A percentile compares a stretch with the other conserved stretches of the same genome.
phyloP scores from a whole-genome alignment of 306 rosid genomes.

The Vigna reflexopilosa region DNA sequence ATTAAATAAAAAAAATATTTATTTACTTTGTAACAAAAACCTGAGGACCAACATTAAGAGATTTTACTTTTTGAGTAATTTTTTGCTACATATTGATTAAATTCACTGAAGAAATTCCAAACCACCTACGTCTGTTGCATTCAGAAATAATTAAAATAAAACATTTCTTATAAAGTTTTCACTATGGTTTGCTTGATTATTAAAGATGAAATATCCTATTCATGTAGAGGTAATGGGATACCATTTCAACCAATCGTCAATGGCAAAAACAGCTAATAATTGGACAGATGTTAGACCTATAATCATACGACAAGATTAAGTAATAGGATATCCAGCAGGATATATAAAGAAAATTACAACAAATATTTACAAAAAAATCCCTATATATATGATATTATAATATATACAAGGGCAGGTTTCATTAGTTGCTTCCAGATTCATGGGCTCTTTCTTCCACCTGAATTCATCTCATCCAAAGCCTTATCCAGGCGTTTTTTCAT shows the following conservation, averaged over 20 bases:
- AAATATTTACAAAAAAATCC: constrained; percentile 43
- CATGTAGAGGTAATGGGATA: constrained; percentile 19
- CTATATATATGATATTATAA: constrained; percentile 14
- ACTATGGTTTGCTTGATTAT: background rate
- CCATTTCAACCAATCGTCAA: constrained; percentile 7
- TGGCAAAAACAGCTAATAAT: constrained; percentile 18
- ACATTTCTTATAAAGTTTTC: background rate
- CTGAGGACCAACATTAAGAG: no score
- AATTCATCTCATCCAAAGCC: constrained; percentile 15
- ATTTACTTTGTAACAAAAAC: no score
- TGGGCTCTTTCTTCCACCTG: constrained; percentile 36
- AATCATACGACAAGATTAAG: constrained; percentile 9
- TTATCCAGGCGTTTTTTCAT: constrained; percentile 11
- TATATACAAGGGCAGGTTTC: constrained; percentile 39
- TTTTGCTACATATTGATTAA: background rate
- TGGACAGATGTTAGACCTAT: constrained; percentile 6
- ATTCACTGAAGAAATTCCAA: background rate
- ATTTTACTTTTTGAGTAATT: no score
- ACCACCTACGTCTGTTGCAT: background rate
- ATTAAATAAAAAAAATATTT: no score
- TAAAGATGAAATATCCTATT: constrained; percentile 17
- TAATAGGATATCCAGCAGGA: background rate
- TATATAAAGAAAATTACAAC: constrained; percentile 33
- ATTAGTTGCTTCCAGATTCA: constrained; percentile 37
- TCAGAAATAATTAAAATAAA: background rate